Conservation (phyloP, 2,329 filamentous ascomycete genomes). For the Graphilbum ipis-grandicollis region DNA sequence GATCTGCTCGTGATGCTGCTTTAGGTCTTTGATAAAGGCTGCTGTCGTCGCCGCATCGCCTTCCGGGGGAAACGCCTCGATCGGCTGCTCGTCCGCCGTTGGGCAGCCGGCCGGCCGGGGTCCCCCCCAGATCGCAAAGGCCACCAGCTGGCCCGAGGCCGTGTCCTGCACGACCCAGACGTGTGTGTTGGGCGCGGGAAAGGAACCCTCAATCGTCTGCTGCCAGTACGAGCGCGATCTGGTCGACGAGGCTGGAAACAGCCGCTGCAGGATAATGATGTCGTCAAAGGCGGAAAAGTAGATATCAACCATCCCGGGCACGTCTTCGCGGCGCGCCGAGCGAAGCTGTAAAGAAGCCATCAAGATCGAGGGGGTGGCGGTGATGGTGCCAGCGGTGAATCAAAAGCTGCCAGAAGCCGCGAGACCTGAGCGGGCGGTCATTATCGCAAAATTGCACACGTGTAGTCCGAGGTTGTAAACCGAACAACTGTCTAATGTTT, state of each 20-base stretch:
- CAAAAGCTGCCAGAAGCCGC: too few species aligned
- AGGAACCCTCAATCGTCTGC: conserved; percentile 17
- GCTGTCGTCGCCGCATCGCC: conserved; percentile 18
- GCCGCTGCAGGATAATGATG: conserved; percentile 18
- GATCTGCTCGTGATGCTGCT: conserved; percentile 16
- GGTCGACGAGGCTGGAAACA: conserved; percentile 17
- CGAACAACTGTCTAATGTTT: too few species aligned
- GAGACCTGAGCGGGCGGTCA: too few species aligned
- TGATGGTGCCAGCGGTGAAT: not conserved
- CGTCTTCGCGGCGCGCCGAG: conserved; percentile 22
- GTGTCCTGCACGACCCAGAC: conserved; percentile 20
- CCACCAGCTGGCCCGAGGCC: conserved; percentile 15
- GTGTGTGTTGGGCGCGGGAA: conserved; percentile 20
- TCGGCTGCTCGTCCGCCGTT: conserved; percentile 11
- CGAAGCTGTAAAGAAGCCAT: conserved; percentile 12
- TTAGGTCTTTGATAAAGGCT: conserved; percentile 22
- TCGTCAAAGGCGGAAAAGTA: conserved; percentile 27
- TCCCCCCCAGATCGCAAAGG: conserved; percentile 28
- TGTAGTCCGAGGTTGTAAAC: too few species aligned
- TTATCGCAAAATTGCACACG: too few species aligned
- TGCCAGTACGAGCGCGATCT: conserved; percentile 18
- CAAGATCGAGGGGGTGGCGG: not conserved
- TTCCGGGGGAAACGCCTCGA: conserved; percentile 21
- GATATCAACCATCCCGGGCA: conserved; percentile 20
- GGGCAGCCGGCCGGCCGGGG: conserved; percentile 10